These are phyloP conservation scores for Lecanicillium sp. DNA, from an alignment of 2,329 filamentous ascomycete genomes.

Conservation along the genomic window DNA sequence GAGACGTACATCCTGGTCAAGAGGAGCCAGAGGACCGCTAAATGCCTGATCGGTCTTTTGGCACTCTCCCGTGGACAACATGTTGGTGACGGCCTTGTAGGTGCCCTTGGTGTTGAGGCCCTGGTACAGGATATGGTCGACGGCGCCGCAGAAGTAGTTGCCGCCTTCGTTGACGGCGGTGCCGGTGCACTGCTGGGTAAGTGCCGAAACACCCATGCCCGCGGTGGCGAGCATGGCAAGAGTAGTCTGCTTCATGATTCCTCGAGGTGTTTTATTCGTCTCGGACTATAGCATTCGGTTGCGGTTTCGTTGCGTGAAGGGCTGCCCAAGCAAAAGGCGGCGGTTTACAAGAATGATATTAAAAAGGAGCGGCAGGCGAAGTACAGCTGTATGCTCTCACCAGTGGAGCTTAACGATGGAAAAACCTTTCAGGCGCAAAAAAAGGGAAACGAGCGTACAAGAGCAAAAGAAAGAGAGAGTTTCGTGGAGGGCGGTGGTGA, in stretches of 20 bases:
- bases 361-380: slow-evolving; percentile 4
- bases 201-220: slow-evolving; percentile 20
- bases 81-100: slow-evolving; percentile 57
- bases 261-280: neutral
- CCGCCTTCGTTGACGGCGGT: slow-evolving; percentile 31
- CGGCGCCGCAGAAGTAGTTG: slow-evolving; percentile 60
- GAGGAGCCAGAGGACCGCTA: slow-evolving; percentile 54
- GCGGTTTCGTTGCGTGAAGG: too few relatives aligned
- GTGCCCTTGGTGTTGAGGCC: slow-evolving; percentile 51
- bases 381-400: slow-evolving; percentile 2
- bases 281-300: neutral
- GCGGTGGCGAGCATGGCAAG: slow-evolving; percentile 19
- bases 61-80: slow-evolving; percentile 51
- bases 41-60: slow-evolving; percentile 43
- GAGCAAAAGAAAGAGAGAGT: neutral
- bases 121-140: slow-evolving; percentile 60
- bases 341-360: neutral
- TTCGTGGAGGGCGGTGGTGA: too few relatives aligned
- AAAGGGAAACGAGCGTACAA: neutral
- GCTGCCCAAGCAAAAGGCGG: too few relatives aligned
- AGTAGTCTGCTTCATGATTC: slow-evolving; percentile 23
- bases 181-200: slow-evolving; percentile 27
- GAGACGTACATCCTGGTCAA: slow-evolving; percentile 59
- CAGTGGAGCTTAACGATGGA: neutral
- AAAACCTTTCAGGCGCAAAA: neutral